Percentiles rank a stretch among this genome's conserved stretches.
Evolutionary conservation across 2,329 filamentous ascomycete species (phyloP).

Genomic region (Orbilia blumenaviensis): DNA sequence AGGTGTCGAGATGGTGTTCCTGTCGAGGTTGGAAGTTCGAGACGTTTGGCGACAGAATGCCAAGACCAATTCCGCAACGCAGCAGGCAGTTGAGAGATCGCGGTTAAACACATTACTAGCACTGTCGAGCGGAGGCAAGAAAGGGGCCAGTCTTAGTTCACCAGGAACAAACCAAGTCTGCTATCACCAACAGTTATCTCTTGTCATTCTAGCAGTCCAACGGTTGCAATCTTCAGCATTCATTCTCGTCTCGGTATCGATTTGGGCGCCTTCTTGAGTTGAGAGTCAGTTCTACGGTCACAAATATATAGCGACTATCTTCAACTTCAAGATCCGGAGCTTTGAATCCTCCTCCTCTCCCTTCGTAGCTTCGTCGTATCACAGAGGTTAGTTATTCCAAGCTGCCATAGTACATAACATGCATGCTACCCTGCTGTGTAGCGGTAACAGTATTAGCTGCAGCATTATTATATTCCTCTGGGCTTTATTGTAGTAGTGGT

Average conservation of each 20-base stretch:
- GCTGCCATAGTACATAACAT: background rate
- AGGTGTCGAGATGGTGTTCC: background rate
- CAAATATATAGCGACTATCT: too few relatives aligned
- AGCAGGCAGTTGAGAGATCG: background rate
- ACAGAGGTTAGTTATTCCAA: background rate
- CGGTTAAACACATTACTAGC: background rate
- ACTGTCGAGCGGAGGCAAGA: background rate
- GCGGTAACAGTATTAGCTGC: conserved; percentile 6
- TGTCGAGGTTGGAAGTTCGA: conserved; percentile 27
- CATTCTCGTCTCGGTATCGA: too few relatives aligned
- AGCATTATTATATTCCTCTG: background rate
- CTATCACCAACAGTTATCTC: background rate
- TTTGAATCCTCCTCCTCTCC: too few relatives aligned
- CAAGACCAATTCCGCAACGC: conserved; percentile 38
- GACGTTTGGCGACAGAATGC: conserved; percentile 46
- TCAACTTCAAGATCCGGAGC: too few relatives aligned
- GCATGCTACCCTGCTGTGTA: background rate
- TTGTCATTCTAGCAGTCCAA: too few relatives aligned
- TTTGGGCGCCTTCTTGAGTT: too few relatives aligned
- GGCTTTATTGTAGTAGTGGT: background rate
- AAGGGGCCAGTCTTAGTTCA: conserved; percentile 21
- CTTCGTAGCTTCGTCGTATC: background rate
- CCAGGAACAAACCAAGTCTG: background rate
- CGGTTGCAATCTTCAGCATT: too few relatives aligned
- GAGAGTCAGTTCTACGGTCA: too few relatives aligned